Base-by-base conservation (phyloP, 2,329 filamentous ascomycete genomes). In the Chrysoporthe austroafricana region DNA sequence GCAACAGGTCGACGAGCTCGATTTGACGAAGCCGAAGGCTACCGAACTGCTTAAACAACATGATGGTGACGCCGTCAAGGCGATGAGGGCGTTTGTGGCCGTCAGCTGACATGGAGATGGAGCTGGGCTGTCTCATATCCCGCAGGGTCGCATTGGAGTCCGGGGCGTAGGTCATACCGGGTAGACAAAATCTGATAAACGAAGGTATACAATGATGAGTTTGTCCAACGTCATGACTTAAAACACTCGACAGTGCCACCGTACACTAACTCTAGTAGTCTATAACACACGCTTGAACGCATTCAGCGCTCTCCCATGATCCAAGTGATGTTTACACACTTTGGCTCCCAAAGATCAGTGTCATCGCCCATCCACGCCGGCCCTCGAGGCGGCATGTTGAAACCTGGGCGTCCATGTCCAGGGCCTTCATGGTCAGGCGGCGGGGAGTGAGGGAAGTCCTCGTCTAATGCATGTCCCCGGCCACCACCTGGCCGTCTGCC, bases 41-140 rank as follows among this genome's bases (percentile, higher is more conserved):
- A 94, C 90, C 1, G 92, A 95, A 69, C 78, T 95, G 62, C 83
- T 96, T 5, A 90, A 89, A 77, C 82, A 85, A 5, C 83, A 94
- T 73, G 90, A 93, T 62, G 92, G 91, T 2, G 85, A 93, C 74
- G 86, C 86, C 1, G 83, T 90, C 50, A 84, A 86, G 77, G 91
- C 91, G 1, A 85, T 95, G 82, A 84, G 79, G 68, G 87, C 88
- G 0, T 93, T 78, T 66, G 74, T 83, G 18, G 34, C 71, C 26
- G 69, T 69, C 57, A 69, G 54, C 21, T 69, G 62, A 69, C 43
- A 39, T 18, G 39, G 39, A 39, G 52, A 36, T 4, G 26, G n/a
- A 26, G 26, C 13, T 52, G 34, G n/a, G 36, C 26, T 44, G 13
- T 36, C n/a, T n/a, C 16, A 36, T 34, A 48, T 32, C 4, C 18